Base-by-base conservation (phyloP, 2,329 filamentous ascomycete species). In the Trichophyton schoenleinii region DNA sequence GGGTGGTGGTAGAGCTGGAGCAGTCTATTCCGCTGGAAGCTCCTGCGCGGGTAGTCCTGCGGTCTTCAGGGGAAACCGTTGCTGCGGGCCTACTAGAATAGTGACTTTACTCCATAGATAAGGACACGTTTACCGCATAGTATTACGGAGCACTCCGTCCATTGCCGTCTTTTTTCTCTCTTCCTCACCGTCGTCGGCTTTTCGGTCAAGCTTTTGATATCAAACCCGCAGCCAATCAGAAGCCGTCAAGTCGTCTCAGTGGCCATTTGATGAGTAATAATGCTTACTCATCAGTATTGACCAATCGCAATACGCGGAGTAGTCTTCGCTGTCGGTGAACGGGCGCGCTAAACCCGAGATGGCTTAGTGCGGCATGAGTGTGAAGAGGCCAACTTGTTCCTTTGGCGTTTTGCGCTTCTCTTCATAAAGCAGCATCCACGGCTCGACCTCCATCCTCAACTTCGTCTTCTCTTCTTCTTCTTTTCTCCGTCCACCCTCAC, bases 41-140 rank as follows among this genome's bases (percentile, higher is more conserved):
- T 15, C 89, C 88, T 0, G 86, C 87, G 66, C 82, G 90, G 66
- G 84, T 99, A 52, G 88, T 97, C 31, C 75, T 99, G 59, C 80
- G 94, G 63, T 85, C 85, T 65, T 84, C 85, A 59, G 94, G 94
- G 1, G 83, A 87, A 67, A 97, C 94, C 1, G 82, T 97, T 63
- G 94, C 90, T 9, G 91, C 91, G 42, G 94, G 94, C 1, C 76
- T 96, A 65, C 74, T 97, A 67, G 91, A 96, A 71, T 87, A 38
- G 34, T 76, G 15, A 9, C 46, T 9, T 52, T 22, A 20, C 46
- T 25, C 1, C 9, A 31, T 28, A 52, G 44, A 38, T 38, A 38
- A 53, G 22, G 48, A 53, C 48, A 53, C 22, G 22, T 34, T 53
- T 53, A 38, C 34, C 11, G 34, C 52, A 55, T 55, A 55, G 25